These are phyloP conservation scores for Cladosporium velox DNA, from an alignment of 2,329 filamentous ascomycete genomes.

Conservation along the genomic window DNA sequence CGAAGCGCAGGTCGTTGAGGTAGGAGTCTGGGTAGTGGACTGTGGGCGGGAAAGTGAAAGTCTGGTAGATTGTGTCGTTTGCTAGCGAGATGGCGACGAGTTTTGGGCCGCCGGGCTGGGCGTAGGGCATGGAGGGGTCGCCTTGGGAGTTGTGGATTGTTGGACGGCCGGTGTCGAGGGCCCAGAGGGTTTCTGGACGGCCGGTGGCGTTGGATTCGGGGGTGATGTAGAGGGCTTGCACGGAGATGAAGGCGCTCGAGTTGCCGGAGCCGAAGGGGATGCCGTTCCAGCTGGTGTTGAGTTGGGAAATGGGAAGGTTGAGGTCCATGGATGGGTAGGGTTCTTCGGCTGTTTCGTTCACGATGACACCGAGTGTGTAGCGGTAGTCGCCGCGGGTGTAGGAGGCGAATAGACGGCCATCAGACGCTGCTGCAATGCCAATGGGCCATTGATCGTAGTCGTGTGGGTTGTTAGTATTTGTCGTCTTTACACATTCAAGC, in stretches of 20 bases:
- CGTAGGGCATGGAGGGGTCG: slow-evolving; percentile 46
- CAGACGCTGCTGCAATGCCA: slow-evolving; percentile 47
- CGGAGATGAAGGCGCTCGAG: slow-evolving; percentile 43
- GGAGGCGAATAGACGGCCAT: slow-evolving; percentile 47
- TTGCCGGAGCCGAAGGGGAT: slow-evolving; percentile 51
- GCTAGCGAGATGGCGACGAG: slow-evolving; percentile 46
- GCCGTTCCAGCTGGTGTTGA: slow-evolving; percentile 45
- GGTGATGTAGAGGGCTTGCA: slow-evolving; percentile 50
- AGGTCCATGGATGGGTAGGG: slow-evolving; percentile 48
- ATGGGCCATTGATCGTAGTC: slow-evolving; percentile 51
- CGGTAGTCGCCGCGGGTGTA: slow-evolving; percentile 50
- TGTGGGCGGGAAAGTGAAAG: slow-evolving; percentile 45
- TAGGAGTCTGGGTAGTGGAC: slow-evolving; percentile 51
- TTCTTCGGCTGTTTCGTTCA: slow-evolving; percentile 50
- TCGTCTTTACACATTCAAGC: too few species aligned
- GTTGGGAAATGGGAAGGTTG: slow-evolving; percentile 38
- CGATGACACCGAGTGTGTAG: slow-evolving; percentile 52
- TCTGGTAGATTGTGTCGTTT: slow-evolving; percentile 44
- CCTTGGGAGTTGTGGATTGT: slow-evolving; percentile 43
- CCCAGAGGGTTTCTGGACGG: slow-evolving; percentile 48
- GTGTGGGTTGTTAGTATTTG: neutral
- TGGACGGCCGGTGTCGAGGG: slow-evolving; percentile 49
- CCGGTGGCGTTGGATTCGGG: slow-evolving; percentile 34
- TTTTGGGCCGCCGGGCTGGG: slow-evolving; percentile 49
- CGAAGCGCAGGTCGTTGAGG: slow-evolving; percentile 52